phyloP scores from a whole-genome alignment of 768 basidiomycete species.

The Paxillus involutus region DNA sequence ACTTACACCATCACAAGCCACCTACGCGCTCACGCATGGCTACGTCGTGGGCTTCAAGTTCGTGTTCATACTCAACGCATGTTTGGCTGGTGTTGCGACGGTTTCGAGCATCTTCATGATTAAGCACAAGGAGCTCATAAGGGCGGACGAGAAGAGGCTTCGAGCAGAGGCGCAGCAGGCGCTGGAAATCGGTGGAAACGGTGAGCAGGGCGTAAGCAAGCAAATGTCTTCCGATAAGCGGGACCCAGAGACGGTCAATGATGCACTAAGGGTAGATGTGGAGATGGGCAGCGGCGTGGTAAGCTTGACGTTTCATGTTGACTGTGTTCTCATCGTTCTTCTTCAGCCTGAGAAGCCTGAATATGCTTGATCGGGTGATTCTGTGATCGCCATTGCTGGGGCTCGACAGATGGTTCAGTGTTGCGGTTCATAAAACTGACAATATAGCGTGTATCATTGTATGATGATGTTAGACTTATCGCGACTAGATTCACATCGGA shows the following conservation, averaged over 20 bases:
- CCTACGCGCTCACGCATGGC: conserved; percentile 44
- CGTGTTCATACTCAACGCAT: conserved; percentile 63
- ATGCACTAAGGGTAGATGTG: not conserved
- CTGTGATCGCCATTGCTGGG: too few species aligned
- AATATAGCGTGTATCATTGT: too few species aligned
- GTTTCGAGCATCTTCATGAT: conserved; percentile 58
- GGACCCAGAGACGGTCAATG: not conserved
- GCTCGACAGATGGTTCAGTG: too few species aligned
- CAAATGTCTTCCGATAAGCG: not conserved
- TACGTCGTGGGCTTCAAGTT: conserved; percentile 57
- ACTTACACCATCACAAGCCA: conserved; percentile 37
- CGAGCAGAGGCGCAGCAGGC: conserved; percentile 36
- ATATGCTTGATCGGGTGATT: too few species aligned
- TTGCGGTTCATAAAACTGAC: too few species aligned
- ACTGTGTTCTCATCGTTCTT: too few species aligned
- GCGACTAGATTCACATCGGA: too few species aligned
- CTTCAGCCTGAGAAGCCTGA: too few species aligned
- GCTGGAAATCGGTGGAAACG: not conserved
- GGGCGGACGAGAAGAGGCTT: conserved; percentile 54
- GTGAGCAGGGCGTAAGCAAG: too few species aligned
- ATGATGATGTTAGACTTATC: too few species aligned
- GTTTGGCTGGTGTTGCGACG: conserved; percentile 53
- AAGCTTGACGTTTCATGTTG: not conserved
- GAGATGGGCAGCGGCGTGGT: not conserved
- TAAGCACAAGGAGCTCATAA: conserved; percentile 56